phyloP scores from a whole-genome alignment of 441 rosid species.

The Populus hybrid region DNA sequence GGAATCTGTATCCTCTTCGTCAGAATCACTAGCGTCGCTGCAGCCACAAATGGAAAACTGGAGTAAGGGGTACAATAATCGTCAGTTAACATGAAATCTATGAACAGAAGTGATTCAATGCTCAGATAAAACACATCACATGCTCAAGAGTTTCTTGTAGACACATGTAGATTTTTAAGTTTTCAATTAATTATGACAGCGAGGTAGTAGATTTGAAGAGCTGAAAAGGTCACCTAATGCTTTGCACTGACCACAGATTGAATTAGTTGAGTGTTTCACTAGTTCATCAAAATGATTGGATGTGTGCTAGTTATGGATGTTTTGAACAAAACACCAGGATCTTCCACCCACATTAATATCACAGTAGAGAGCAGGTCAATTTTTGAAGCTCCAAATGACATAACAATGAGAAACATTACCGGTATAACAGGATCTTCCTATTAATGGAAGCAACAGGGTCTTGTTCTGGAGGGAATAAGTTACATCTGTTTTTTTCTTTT shows the following conservation, averaged over 20 bases:
- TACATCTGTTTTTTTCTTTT: not conserved
- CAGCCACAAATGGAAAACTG: slow-evolving; percentile 27
- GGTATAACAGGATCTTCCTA: not conserved
- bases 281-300: not conserved
- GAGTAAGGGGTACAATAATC: slow-evolving; percentile 4
- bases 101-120: not conserved
- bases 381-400: not conserved
- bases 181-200: not conserved
- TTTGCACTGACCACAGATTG: not conserved
- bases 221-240: not conserved
- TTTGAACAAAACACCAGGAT: not conserved
- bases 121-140: slow-evolving; percentile 13
- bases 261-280: not conserved
- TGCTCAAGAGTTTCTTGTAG: not conserved
- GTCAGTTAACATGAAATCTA: not conserved
- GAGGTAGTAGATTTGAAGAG: not conserved
- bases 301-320: not conserved
- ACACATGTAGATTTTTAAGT: not conserved
- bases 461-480: not conserved
- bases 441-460: not conserved
- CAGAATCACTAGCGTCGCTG: slow-evolving; percentile 84
- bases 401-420: not conserved
- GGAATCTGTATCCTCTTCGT: slow-evolving; percentile 74
- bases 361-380: not conserved
- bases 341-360: not conserved